Evolutionary conservation across 495 filamentous ascomycete genomes (phyloP).

Genomic region (Aspergillus asperescens): DNA sequence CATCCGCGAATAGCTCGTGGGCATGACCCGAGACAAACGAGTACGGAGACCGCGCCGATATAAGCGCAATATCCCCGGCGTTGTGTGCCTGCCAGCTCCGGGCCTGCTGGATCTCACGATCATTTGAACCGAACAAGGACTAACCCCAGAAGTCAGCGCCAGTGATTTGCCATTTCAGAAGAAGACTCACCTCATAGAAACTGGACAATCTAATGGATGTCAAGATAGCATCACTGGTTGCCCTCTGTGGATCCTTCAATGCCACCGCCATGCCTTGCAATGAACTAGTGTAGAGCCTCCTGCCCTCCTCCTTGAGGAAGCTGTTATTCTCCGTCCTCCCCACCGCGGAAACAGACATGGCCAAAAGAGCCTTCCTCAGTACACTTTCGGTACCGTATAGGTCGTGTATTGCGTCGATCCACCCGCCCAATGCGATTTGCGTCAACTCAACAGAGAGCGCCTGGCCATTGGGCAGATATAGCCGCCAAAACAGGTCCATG

Average conservation of each 20-base stretch:
- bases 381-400: not conserved
- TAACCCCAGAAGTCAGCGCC: not conserved
- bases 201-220: conserved; percentile 4
- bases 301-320: conserved; percentile 1
- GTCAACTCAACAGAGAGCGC: not conserved
- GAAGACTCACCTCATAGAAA: conserved; percentile 6
- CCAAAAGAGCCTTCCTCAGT: not conserved
- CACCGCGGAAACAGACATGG: conserved; percentile 2
- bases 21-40: conserved; percentile 5
- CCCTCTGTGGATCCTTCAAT: not conserved
- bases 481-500: conserved; percentile 4
- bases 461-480: conserved; percentile 10
- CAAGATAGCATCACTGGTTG: not conserved
- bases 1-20: conserved; percentile 7
- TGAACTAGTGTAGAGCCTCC: conserved; percentile 1
- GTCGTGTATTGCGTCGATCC: conserved; percentile 2
- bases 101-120: not conserved
- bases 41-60: conserved; percentile 1
- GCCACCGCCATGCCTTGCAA: conserved; percentile 3
- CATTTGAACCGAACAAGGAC: conserved; percentile 2
- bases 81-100: conserved; percentile 10
- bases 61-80: conserved; percentile 4
- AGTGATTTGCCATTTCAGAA: not conserved
- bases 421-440: not conserved
- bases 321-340: not conserved